A percentile compares a stretch with the other conserved stretches of the same genome.
Evolutionary conservation across 1,284 basidiomycete genomes (phyloP).

Genomic region (Pyrrhoderma noxium): DNA sequence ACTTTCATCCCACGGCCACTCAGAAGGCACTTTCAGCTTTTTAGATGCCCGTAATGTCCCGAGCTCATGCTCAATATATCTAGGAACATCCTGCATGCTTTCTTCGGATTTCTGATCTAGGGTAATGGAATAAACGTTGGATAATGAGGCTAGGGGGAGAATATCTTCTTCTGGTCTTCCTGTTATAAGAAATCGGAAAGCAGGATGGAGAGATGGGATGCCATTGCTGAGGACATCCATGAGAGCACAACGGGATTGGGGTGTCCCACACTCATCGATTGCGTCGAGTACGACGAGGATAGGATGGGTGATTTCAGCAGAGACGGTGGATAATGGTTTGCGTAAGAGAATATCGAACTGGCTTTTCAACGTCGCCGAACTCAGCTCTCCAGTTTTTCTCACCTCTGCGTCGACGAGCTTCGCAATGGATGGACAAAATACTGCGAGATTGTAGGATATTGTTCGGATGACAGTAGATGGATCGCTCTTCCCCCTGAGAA

Average conservation of each 20-base stretch:
- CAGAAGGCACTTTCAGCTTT: not conserved
- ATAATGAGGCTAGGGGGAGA: not conserved
- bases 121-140: too few species aligned
- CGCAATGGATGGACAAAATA: not conserved
- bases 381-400: too few species aligned
- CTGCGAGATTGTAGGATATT: not conserved
- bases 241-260: not conserved
- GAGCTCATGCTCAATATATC: too few species aligned
- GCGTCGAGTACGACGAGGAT: slow-evolving; percentile 14
- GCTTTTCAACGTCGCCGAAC: too few species aligned
- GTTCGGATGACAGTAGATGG: not conserved
- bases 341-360: too few species aligned
- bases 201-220: not conserved
- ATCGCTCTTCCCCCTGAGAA: not conserved
- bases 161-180: not conserved
- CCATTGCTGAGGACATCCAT: not conserved
- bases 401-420: too few species aligned
- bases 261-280: slow-evolving; percentile 13
- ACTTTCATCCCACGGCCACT: slow-evolving; percentile 9
- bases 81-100: too few species aligned
- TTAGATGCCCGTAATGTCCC: too few species aligned
- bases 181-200: slow-evolving; percentile 2
- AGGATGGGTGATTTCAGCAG: not conserved
- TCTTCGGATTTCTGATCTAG: too few species aligned
- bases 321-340: not conserved